phyloP scores from a whole-genome alignment of 306 rosid species.

The Fagus sylvatica region DNA sequence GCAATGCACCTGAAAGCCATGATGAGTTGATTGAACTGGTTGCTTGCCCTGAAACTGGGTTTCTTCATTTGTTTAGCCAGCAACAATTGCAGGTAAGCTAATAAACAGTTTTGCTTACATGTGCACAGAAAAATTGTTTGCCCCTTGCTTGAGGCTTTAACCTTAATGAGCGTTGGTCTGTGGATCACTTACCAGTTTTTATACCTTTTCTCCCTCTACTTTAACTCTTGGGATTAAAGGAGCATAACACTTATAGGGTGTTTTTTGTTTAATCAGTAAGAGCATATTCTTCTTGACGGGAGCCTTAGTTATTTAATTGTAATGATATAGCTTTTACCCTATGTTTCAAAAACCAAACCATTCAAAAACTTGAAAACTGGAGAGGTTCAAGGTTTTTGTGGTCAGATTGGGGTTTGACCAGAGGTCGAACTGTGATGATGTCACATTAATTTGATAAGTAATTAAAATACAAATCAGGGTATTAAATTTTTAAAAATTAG shows the following conservation, averaged over 20 bases:
- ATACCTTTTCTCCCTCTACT: constrained; percentile 1
- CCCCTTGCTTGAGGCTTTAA: constrained; percentile 20
- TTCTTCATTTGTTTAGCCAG: constrained; percentile 83
- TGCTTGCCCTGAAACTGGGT: constrained; percentile 62
- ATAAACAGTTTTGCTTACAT: constrained; percentile 11
- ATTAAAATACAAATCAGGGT: too few species aligned
- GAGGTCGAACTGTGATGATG: too few species aligned
- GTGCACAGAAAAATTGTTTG: constrained; percentile 4
- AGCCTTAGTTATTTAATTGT: neutral
- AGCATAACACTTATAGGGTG: neutral
- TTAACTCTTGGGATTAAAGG: neutral
- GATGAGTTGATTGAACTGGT: constrained; percentile 78
- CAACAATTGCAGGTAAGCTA: constrained; percentile 81
- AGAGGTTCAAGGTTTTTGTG: too few species aligned
- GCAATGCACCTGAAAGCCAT: constrained; percentile 60
- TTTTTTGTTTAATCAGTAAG: neutral
- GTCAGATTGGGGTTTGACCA: too few species aligned
- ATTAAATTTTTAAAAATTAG: too few species aligned
- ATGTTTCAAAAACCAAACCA: too few species aligned
- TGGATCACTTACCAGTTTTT: neutral
- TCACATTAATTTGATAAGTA: too few species aligned
- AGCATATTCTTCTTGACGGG: neutral
- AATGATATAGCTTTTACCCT: neutral
- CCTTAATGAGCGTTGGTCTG: neutral
- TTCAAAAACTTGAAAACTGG: too few species aligned